Evolutionary conservation across 2,329 filamentous ascomycete species (phyloP), one percentile per base, ranked within the genome.

Genomic region (Verticillium nonalfalfae): DNA sequence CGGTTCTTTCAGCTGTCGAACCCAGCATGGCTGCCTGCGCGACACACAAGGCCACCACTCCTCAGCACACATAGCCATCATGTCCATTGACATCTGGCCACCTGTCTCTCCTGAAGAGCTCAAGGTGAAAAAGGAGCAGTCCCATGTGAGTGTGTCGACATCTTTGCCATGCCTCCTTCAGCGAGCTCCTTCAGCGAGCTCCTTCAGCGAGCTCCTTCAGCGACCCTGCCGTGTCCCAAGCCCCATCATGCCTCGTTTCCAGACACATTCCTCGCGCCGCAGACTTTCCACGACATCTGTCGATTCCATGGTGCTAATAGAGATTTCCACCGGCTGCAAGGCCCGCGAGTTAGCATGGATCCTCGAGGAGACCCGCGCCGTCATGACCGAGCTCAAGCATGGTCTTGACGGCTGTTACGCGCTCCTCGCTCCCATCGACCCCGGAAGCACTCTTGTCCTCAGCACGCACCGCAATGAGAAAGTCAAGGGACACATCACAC

Each of bases 401-500:
- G 91, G 92, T 62, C 85, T 98, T 3, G 88, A 95, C 72, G 93
- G 97, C 76, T 97, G 93, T 76, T 91, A 93, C 67, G 87, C 89
- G 18, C 84, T 98, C 31, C 86, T 99, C 35, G 90, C 92, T 7
- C 93, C 94, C 1, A 84, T 89, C 65, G 92, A 96, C 71, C 88
- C 89, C 1, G 93, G 93, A 9, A 93, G 89, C 68, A 99, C 94
- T 1, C 85, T 99, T 34, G 93, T 95, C 35, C 83, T 99, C 66
- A 95, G 90, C 64, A 96, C 93, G 14, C 84, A 90, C 61, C 86
- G 93, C 61, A 94, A 91, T 60, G 95, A 99, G 78, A 87, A 85
- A 67, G 87, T 98, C 65, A 99, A 99, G 75, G 95, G 95, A 18
- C 91, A 92, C 68, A 86, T 98, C 63, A 98, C 94, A 1, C 86